These are phyloP conservation scores for Triticum aestivum DNA, from an alignment of 176 grass and related monocot species.

Conservation along the genomic window DNA sequence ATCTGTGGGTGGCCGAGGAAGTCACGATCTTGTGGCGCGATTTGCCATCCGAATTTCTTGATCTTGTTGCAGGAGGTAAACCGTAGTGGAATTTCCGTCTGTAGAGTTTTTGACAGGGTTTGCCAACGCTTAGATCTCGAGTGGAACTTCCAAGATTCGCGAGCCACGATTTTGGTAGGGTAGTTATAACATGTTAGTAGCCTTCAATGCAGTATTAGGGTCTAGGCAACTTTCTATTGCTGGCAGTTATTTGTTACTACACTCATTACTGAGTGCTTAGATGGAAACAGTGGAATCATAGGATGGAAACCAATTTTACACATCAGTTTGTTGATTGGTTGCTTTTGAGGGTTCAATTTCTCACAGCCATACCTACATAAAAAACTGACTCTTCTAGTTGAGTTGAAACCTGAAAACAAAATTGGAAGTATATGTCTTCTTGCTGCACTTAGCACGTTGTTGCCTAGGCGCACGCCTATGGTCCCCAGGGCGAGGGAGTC, in stretches of 20 bases:
- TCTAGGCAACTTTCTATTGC: conserved; percentile 3
- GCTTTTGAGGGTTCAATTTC: background rate
- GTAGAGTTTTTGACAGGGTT: background rate
- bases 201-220: background rate
- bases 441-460: background rate
- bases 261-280: background rate
- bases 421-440: background rate
- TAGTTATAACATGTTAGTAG: background rate
- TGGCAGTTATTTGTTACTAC: background rate
- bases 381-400: too few species aligned
- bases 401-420: too few species aligned
- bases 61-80: conserved; percentile 1
- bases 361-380: too few species aligned
- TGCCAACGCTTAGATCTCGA: conserved; percentile 9
- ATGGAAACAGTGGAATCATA: background rate
- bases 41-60: conserved; percentile 17
- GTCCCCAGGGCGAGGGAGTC: background rate
- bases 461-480: background rate
- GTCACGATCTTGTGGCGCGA: background rate
- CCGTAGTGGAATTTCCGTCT: background rate
- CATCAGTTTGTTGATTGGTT: conserved; percentile 15
- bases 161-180: conserved; percentile 12
- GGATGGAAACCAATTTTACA: background rate
- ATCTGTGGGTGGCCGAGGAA: background rate
- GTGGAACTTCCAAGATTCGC: background rate